These are phyloP conservation scores for Heracleum sosnowskyi DNA, from an alignment of 129 eudicot species.

Conservation along the genomic window DNA sequence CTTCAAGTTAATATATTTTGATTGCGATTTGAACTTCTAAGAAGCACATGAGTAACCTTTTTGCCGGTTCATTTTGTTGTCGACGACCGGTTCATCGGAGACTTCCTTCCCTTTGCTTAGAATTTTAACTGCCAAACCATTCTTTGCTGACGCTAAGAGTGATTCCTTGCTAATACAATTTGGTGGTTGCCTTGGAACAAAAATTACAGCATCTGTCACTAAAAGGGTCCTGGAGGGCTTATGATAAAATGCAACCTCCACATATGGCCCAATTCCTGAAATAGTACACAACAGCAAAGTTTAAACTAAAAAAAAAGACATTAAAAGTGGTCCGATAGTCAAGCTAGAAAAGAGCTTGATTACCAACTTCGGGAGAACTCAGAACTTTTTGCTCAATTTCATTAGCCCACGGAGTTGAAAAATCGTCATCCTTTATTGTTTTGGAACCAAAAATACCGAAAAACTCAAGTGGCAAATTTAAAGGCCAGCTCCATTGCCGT, in stretches of 20 bases:
- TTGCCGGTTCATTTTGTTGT: slow-evolving; percentile 62
- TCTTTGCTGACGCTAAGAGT: slow-evolving; percentile 76
- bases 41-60: slow-evolving; percentile 49
- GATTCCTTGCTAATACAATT: slow-evolving; percentile 79
- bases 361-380: slow-evolving; percentile 99
- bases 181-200: slow-evolving; percentile 87
- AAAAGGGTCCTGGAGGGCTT: slow-evolving; percentile 75
- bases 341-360: slow-evolving; percentile 9
- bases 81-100: slow-evolving; percentile 76
- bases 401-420: slow-evolving; percentile 78
- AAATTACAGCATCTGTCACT: slow-evolving; percentile 92
- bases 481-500: slow-evolving; percentile 99
- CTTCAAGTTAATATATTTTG: not conserved
- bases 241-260: slow-evolving; percentile 97
- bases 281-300: slow-evolving; percentile 8
- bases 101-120: slow-evolving; percentile 90
- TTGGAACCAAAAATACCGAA: slow-evolving; percentile 90
- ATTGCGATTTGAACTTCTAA: not conserved
- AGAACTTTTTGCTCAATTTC: slow-evolving; percentile 92
- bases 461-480: slow-evolving; percentile 87
- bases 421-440: slow-evolving; percentile 65
- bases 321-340: slow-evolving; percentile 1
- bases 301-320: not conserved
- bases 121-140: slow-evolving; percentile 88
- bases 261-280: slow-evolving; percentile 95